phyloP scores from a whole-genome alignment of 2,329 filamentous ascomycete genomes.

The Magnaporthiopsis incrustans region DNA sequence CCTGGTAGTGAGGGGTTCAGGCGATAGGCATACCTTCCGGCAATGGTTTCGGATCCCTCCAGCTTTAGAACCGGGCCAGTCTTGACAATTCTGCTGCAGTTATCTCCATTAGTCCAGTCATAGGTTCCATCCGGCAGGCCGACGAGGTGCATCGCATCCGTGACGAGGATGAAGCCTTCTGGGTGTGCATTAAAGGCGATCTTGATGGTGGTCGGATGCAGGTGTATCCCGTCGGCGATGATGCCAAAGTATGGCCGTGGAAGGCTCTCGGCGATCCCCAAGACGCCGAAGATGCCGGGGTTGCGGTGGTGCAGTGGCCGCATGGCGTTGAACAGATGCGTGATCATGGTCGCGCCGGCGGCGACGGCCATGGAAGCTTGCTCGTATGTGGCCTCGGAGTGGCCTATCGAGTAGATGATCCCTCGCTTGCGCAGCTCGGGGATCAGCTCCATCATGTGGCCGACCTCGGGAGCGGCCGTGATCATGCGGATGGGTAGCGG shows the following conservation, averaged over 20 bases:
- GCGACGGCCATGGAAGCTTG: constrained; percentile 63
- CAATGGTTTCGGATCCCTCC: constrained; percentile 72
- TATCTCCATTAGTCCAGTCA: constrained; percentile 70
- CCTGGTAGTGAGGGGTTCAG: no score
- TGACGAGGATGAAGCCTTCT: constrained; percentile 78
- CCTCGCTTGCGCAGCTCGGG: constrained; percentile 53
- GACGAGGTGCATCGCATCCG: constrained; percentile 83
- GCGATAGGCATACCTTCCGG: constrained; percentile 51
- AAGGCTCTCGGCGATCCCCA: constrained; percentile 56
- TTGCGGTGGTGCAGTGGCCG: constrained; percentile 83
- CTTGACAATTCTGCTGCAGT: constrained; percentile 55
- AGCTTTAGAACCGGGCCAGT: constrained; percentile 64
- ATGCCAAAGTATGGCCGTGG: constrained; percentile 74
- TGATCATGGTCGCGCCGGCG: constrained; percentile 82
- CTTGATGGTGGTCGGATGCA: constrained; percentile 81
- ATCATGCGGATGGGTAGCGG: constrained; percentile 62
- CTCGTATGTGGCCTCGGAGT: constrained; percentile 83
- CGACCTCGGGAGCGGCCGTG: constrained; percentile 77
- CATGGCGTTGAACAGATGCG: constrained; percentile 93
- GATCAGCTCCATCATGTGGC: constrained; percentile 61
- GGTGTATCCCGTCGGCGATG: constrained; percentile 83
- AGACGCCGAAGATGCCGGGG: constrained; percentile 79
- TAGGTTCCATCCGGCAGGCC: constrained; percentile 80
- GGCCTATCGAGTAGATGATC: constrained; percentile 74
- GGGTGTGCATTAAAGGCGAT: constrained; percentile 85